phyloP scores from a whole-genome alignment of 768 basidiomycete species.

The Suillus weaverae region DNA sequence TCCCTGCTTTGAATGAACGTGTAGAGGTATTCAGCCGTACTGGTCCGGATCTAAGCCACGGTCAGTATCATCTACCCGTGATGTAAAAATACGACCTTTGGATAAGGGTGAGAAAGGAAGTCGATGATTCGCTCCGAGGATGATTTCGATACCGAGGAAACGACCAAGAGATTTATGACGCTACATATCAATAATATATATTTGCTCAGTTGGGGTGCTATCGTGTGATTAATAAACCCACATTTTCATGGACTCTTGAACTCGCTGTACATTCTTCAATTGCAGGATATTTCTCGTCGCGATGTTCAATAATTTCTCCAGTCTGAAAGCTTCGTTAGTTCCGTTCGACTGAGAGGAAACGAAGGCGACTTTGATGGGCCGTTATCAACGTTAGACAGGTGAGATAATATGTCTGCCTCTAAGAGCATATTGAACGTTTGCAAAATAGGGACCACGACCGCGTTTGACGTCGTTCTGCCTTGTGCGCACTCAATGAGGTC shows the following conservation, averaged over 20 bases:
- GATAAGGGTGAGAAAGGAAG: conserved; percentile 80
- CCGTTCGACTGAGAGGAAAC: conserved; percentile 13
- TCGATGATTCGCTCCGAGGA: conserved; percentile 47
- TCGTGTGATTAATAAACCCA: conserved; percentile 38
- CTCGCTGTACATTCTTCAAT: conserved; percentile 81
- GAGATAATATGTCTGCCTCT: conserved; percentile 60
- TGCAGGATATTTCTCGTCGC: conserved; percentile 61
- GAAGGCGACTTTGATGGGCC: conserved; percentile 54
- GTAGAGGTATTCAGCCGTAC: conserved; percentile 83
- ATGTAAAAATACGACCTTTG: conserved; percentile 54
- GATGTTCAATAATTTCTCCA: conserved; percentile 54
- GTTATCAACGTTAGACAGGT: conserved; percentile 43
- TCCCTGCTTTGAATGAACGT: conserved; percentile 72
- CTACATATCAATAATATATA: conserved; percentile 37
- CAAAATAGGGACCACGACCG: conserved; percentile 78
- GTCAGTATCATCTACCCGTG: conserved; percentile 12
- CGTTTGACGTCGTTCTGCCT: conserved; percentile 59
- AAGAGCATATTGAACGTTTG: conserved; percentile 74
- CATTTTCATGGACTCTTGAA: conserved; percentile 85
- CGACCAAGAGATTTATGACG: conserved; percentile 60
- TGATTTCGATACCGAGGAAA: conserved; percentile 43
- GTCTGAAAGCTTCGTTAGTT: conserved; percentile 36
- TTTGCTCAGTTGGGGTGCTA: conserved; percentile 12
- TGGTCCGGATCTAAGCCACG: conserved; percentile 63
- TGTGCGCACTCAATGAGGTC: conserved; percentile 60